These are phyloP conservation scores for Pleurotus giganteus DNA, from an alignment of 768 basidiomycete species.

Conservation along the genomic window DNA sequence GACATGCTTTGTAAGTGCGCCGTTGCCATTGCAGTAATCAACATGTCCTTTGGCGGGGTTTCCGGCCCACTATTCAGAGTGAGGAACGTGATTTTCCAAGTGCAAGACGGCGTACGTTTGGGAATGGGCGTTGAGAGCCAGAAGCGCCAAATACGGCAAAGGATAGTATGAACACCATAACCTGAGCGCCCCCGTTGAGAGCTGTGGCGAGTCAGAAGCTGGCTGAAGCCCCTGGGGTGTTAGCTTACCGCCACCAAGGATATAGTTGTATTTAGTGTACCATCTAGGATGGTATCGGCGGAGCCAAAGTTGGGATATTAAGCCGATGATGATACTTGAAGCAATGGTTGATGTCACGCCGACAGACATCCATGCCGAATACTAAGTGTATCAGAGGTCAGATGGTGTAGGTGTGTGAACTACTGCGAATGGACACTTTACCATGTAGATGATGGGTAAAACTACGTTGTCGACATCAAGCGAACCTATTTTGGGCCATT, in stretches of 20 bases:
- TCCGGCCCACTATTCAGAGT: slow-evolving; percentile 44
- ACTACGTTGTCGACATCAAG: slow-evolving; percentile 48
- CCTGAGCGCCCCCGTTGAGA: slow-evolving; percentile 62
- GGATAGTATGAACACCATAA: slow-evolving; percentile 61
- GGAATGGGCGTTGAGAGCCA: slow-evolving; percentile 48
- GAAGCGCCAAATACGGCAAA: slow-evolving; percentile 66
- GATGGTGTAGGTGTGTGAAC: not conserved
- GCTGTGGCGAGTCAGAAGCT: slow-evolving; percentile 25
- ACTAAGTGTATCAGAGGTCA: slow-evolving; percentile 21
- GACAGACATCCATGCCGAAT: slow-evolving; percentile 39
- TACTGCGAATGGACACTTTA: slow-evolving; percentile 14
- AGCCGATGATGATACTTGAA: slow-evolving; percentile 47
- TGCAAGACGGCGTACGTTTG: slow-evolving; percentile 26
- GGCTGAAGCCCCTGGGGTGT: not conserved
- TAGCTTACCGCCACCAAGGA: slow-evolving; percentile 45
- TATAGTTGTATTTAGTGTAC: slow-evolving; percentile 69
- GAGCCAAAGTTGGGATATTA: slow-evolving; percentile 61
- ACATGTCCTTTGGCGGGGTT: slow-evolving; percentile 52
- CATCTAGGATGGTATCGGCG: slow-evolving; percentile 57
- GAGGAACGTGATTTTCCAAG: not conserved
- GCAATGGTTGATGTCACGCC: slow-evolving; percentile 54
- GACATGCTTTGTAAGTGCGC: slow-evolving; percentile 30
- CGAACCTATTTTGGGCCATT: slow-evolving; percentile 53
- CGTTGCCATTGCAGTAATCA: slow-evolving; percentile 61
- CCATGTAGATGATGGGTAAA: slow-evolving; percentile 57